Evolutionary conservation across 1,284 basidiomycete genomes (phyloP), one percentile per base, ranked within the genome.

Genomic region (Termitomyces sp.): DNA sequence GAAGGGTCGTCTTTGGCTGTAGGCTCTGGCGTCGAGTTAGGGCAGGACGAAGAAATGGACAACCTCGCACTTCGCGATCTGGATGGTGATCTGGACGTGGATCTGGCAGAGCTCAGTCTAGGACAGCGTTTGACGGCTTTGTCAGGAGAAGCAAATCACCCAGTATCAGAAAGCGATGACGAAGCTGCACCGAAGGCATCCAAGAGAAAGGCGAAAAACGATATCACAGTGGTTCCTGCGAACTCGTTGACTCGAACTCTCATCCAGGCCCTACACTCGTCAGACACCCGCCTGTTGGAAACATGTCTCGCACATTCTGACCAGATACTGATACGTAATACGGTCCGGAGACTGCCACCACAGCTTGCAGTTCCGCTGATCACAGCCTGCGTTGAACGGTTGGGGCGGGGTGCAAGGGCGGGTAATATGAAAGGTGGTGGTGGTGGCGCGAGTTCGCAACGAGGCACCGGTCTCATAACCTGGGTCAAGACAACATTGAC

Each of bases 191-290:
- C 58, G 44, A 60, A 58, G 44, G 57, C 59, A 54, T 59, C 60
- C 48, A 66, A 61, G 63, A 71, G 64, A 65, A 64, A 64, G 60
- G 61, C 49, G 18, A 68, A 69, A 51, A 64, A 65, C 33, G 68
- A 74, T 24, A 55, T 66, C 13, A 61, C 70, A n/a, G 72, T 83
- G 18, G 81, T 91, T 37, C 91, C 91, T 41, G 86, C 92, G 1
- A 86, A 88, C 55, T 97, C 96, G 1, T 81, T 99, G 50, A 93
- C 96, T 21, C 88, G 94, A 49, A 95, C 96, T 13, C 80, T 99
- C 45, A 92, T 96, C 46, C 97, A 99, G 72, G 96, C 97, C 0
- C 74, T 99, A 43, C 96, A 99, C 68, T 97, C 96, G 2, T 89
- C 90, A 18, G 97, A 99, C 73, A 82, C 88, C 0, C 83, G 86